Base-by-base conservation (phyloP, 768 basidiomycete genomes). In the Boletus vinaceobasis region DNA sequence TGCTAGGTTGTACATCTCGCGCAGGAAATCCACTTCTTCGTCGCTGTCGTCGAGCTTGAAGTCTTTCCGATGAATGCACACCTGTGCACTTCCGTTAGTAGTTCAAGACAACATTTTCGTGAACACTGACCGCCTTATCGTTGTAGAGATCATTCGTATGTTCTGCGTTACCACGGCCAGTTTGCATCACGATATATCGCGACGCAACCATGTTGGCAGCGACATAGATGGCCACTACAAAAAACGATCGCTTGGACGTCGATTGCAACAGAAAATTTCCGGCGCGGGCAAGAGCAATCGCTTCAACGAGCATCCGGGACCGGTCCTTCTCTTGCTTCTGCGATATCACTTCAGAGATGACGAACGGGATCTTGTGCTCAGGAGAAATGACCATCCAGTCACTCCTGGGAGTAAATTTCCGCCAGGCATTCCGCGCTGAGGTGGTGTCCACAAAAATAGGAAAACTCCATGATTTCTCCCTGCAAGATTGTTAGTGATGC, bases 141-240 rank as follows among this genome's bases (percentile, higher is more conserved):
- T 33, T 11, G 9, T 43, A 23, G 1, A 40, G 21, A 1, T 6
- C 5, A 23, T 40, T 40, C 21, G 19, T 0, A 23, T 40, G 19
- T 5, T 11, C 5, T 21, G 11, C 13, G 19, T 21, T 11, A 5
- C 29, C 43, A 44, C 17, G 27, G 2, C 37, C 53, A 7, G 38
- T 33, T 31, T 63, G 31, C 23, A 50, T 35, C 5, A 50, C 33
- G 2, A 60, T 42, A 19, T 59, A 60, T 3, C 52, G 39, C 6
- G 47, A 50, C 0, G 9, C 55, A 26, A 33, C 35, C 50, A 63
- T 40, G 1, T 44, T 9, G 5, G 17, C 35, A 17, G 19, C n/a
- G 0, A 63, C 14, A 43, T 56, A 58, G 17, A 64, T 33, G 14
- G 51, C 62, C 21, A 64, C 53, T 1, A 64, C 42, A 10, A 64